A percentile compares a stretch with the other conserved stretches of the same genome.
Conservation (phyloP, 1,284 basidiomycete species). For the Ustilago lituana region DNA sequence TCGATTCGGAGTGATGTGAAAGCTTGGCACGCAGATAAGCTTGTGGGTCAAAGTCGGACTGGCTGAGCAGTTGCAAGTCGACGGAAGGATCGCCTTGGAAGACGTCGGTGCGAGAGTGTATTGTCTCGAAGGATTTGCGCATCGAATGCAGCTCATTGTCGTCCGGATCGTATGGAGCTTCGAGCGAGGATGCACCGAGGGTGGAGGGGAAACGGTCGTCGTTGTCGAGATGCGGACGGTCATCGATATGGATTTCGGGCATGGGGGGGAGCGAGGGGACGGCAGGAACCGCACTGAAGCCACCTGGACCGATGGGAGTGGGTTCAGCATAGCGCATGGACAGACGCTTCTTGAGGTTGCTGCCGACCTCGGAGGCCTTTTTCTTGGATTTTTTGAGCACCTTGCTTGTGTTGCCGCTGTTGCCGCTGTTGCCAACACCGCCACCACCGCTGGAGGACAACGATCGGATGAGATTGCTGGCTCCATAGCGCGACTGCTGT, state of each 20-base stretch:
- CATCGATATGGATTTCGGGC: constrained; percentile 31
- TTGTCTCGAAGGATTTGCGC: constrained; percentile 26
- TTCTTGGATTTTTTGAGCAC: constrained; percentile 47
- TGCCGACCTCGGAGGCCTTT: constrained; percentile 58
- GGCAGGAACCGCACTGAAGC: constrained; percentile 41
- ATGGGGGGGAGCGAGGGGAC: constrained; percentile 45
- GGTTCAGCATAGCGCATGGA: constrained; percentile 66
- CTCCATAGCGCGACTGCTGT: constrained; percentile 8
- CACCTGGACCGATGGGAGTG: constrained; percentile 54
- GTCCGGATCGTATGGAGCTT: constrained; percentile 28
- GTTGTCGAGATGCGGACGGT: constrained; percentile 17
- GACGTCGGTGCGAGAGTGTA: constrained; percentile 25
- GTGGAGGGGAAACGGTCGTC: constrained; percentile 12
- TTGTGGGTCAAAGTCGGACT: constrained; percentile 62
- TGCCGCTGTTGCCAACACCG: too few relatives aligned
- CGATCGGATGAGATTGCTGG: background rate
- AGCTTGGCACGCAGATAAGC: constrained; percentile 56
- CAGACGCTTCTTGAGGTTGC: constrained; percentile 64
- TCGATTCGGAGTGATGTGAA: constrained; percentile 55
- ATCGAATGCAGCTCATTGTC: constrained; percentile 28
- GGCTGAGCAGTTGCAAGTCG: constrained; percentile 51
- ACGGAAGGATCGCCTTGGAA: constrained; percentile 51
- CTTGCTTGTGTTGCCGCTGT: constrained; percentile 1
- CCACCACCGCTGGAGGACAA: constrained; percentile 4
- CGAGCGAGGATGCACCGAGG: constrained; percentile 42